Conservation (phyloP, 2,329 filamentous ascomycete species). For the Sphaerostilbella broomeana region DNA sequence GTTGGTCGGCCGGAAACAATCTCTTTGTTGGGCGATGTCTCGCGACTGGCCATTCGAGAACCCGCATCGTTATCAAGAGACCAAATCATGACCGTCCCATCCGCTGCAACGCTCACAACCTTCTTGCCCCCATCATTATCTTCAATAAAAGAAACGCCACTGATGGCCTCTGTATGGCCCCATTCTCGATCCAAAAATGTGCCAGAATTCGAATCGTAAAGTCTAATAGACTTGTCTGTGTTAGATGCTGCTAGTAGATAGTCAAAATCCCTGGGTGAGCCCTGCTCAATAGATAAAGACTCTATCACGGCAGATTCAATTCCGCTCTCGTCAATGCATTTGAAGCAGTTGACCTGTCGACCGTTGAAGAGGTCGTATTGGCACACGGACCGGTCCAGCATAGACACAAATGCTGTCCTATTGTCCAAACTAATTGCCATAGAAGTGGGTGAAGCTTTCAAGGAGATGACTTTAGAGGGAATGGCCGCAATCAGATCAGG, state of each 20-base stretch:
- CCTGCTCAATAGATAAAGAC: constrained; percentile 61
- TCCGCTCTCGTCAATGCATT: constrained; percentile 72
- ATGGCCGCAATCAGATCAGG: constrained; percentile 66
- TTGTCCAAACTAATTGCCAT: constrained; percentile 65
- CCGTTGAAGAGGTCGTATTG: constrained; percentile 61
- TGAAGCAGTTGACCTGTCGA: constrained; percentile 66
- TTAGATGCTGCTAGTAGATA: constrained; percentile 84
- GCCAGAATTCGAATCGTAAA: constrained; percentile 77
- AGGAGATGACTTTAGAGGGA: constrained; percentile 66
- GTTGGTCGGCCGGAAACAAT: constrained; percentile 58
- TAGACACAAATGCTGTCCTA: constrained; percentile 51
- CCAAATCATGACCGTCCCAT: constrained; percentile 83
- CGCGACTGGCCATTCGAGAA: constrained; percentile 40
- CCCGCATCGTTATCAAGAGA: constrained; percentile 46
- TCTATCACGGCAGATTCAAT: constrained; percentile 79
- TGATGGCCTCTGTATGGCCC: constrained; percentile 92
- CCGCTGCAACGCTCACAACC: constrained; percentile 68
- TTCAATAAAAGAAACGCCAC: constrained; percentile 69
- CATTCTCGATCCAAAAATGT: constrained; percentile 79
- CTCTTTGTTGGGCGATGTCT: constrained; percentile 49
- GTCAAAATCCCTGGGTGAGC: constrained; percentile 46
- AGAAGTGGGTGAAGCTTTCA: constrained; percentile 82
- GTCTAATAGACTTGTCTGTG: constrained; percentile 87
- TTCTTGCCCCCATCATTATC: constrained; percentile 48
- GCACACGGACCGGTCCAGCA: constrained; percentile 54